phyloP scores from a whole-genome alignment of 2,329 filamentous ascomycete species.

The Reticulascus tulasneorum region DNA sequence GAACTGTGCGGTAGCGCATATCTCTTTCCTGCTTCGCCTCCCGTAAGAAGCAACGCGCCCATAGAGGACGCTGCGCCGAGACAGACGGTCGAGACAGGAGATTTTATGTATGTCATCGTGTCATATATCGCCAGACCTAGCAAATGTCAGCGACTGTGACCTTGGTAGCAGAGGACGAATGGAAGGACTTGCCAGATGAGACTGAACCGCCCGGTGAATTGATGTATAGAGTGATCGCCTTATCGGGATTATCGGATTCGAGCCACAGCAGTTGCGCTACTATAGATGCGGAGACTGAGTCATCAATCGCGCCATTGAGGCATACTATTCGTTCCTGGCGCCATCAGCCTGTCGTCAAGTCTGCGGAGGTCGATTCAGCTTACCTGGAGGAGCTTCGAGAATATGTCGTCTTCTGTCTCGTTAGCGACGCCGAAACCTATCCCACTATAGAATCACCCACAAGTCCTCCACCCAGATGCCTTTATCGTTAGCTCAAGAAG shows the following conservation, averaged over 20 bases:
- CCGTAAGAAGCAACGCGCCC: conserved; percentile 84
- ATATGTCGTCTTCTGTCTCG: conserved; percentile 65
- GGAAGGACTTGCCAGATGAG: conserved; percentile 49
- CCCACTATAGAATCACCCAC: conserved; percentile 42
- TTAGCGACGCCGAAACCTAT: conserved; percentile 18
- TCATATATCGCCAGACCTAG: conserved; percentile 85
- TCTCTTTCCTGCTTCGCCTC: conserved; percentile 78
- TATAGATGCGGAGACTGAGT: conserved; percentile 85
- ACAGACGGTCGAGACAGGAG: conserved; percentile 90
- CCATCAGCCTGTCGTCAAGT: conserved; percentile 9
- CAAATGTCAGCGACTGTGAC: background rate
- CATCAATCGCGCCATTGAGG: conserved; percentile 87
- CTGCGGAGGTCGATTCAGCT: conserved; percentile 15
- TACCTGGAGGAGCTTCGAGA: conserved; percentile 75
- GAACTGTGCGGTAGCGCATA: conserved; percentile 89
- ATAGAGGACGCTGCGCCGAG: conserved; percentile 93
- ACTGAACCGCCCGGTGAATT: conserved; percentile 94
- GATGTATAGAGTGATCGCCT: conserved; percentile 96
- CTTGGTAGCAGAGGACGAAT: conserved; percentile 1
- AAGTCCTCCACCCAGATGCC: conserved; percentile 74
- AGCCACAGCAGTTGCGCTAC: conserved; percentile 96
- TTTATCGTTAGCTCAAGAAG: conserved; percentile 32
- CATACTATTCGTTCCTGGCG: conserved; percentile 84
- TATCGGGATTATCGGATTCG: conserved; percentile 92
- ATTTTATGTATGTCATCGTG: conserved; percentile 95